A percentile compares a stretch with the other conserved stretches of the same genome.
phyloP scores from a whole-genome alignment of 495 filamentous ascomycete genomes.

The Daldinia bambusicola region DNA sequence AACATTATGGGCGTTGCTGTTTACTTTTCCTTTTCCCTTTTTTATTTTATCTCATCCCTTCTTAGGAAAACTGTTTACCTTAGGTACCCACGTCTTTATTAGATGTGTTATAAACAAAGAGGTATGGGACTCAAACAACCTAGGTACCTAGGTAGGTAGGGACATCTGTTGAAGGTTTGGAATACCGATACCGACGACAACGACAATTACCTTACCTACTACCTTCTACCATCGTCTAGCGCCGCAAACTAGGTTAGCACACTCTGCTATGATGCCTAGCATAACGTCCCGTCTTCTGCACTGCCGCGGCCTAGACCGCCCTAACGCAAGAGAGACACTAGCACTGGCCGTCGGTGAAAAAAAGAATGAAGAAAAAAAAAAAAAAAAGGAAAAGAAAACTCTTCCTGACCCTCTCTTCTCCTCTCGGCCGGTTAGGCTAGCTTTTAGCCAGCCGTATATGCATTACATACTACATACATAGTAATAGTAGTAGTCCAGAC shows the following conservation, averaged over 20 bases:
- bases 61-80: neutral
- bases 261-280: no score
- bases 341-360: conserved; percentile 6
- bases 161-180: no score
- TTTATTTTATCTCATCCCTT: no score
- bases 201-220: no score
- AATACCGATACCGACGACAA: no score
- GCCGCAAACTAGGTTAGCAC: neutral
- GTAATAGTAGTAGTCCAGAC: conserved; percentile 14
- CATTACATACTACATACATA: neutral
- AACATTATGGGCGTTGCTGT: neutral
- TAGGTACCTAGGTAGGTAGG: no score
- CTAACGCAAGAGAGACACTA: neutral
- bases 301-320: no score
- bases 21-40: neutral
- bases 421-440: neutral
- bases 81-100: no score
- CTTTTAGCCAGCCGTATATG: neutral
- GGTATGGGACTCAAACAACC: no score
- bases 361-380: neutral
- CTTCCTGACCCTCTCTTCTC: no score
- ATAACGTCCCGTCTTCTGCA: neutral
- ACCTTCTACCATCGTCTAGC: neutral
- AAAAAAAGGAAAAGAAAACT: neutral
- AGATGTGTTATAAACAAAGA: no score